Percentiles rank a stretch among this genome's conserved stretches.
phyloP scores from a whole-genome alignment of 176 grass and related monocot species.

The Typha latifolia region DNA sequence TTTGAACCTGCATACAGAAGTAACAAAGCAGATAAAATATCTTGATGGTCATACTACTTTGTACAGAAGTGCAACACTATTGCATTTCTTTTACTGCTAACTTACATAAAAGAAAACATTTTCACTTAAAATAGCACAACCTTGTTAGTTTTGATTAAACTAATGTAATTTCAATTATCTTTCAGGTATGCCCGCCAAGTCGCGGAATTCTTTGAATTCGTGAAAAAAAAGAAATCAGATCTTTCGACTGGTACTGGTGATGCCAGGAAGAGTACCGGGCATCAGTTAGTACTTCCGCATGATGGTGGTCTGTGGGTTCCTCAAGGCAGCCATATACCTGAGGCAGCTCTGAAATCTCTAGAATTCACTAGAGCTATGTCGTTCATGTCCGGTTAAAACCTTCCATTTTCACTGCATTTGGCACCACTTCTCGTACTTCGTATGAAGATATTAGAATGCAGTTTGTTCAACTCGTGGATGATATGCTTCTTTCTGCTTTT shows the following conservation, averaged over 20 bases:
- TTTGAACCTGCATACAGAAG: too few species aligned
- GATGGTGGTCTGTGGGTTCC: conserved; percentile 15
- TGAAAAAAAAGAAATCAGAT: conserved; percentile 47
- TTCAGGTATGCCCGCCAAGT: conserved; percentile 40
- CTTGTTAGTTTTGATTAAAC: too few species aligned
- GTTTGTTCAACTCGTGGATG: not conserved
- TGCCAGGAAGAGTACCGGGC: not conserved
- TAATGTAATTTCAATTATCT: not conserved
- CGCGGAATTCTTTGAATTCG: conserved; percentile 43
- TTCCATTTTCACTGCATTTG: too few species aligned
- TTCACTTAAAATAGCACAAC: too few species aligned
- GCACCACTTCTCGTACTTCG: not conserved
- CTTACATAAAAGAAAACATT: too few species aligned
- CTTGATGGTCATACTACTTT: too few species aligned
- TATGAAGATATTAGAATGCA: not conserved
- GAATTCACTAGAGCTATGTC: conserved; percentile 15
- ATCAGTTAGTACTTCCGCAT: conserved; percentile 33
- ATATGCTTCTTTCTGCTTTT: not conserved
- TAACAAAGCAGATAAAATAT: too few species aligned
- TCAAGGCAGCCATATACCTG: conserved; percentile 18
- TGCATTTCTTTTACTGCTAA: too few species aligned
- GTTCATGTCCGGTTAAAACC: not conserved
- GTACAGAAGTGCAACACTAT: too few species aligned
- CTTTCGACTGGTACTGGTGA: conserved; percentile 3
- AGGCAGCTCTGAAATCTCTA: conserved; percentile 18